Percentiles rank a stretch among this genome's conserved stretches.
Evolutionary conservation across 306 rosid genomes (phyloP).

Genomic region (Parietaria judaica): DNA sequence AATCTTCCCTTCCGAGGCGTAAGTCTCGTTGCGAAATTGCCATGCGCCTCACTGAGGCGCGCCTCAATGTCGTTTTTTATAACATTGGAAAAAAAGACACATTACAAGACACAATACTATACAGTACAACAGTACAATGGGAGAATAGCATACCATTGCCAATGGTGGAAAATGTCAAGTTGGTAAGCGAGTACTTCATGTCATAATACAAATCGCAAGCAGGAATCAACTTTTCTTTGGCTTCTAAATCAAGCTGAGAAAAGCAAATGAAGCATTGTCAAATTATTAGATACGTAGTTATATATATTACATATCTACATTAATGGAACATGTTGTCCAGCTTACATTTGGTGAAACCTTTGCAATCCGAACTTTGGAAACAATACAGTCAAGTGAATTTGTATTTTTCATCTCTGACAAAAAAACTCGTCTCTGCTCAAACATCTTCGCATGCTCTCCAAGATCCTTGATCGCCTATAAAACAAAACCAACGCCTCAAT

Average conservation of each 20-base stretch:
- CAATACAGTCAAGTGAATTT: constrained; percentile 54
- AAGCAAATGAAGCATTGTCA: background rate
- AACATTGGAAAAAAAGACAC: too few species aligned
- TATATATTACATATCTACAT: background rate
- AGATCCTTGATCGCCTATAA: constrained; percentile 42
- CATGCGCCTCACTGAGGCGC: too few species aligned
- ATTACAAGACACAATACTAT: background rate
- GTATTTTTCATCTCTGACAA: constrained; percentile 60
- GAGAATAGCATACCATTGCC: background rate
- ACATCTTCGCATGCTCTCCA: constrained; percentile 22
- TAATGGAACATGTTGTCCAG: background rate
- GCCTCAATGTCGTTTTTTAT: too few species aligned
- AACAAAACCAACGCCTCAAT: background rate
- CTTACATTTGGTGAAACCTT: constrained; percentile 14
- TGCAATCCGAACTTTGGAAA: constrained; percentile 7
- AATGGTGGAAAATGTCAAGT: constrained; percentile 1
- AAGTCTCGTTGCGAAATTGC: too few species aligned
- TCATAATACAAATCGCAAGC: constrained; percentile 13
- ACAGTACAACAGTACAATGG: background rate
- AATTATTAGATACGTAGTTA: background rate
- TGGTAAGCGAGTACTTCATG: constrained; percentile 4
- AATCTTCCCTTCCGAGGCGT: too few species aligned
- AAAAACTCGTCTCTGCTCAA: constrained; percentile 58
- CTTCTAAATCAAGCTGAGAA: constrained; percentile 11
- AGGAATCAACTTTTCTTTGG: background rate